Evolutionary conservation across 208 protist species (phyloP).

Genomic region (Crithidia mellificae): DNA sequence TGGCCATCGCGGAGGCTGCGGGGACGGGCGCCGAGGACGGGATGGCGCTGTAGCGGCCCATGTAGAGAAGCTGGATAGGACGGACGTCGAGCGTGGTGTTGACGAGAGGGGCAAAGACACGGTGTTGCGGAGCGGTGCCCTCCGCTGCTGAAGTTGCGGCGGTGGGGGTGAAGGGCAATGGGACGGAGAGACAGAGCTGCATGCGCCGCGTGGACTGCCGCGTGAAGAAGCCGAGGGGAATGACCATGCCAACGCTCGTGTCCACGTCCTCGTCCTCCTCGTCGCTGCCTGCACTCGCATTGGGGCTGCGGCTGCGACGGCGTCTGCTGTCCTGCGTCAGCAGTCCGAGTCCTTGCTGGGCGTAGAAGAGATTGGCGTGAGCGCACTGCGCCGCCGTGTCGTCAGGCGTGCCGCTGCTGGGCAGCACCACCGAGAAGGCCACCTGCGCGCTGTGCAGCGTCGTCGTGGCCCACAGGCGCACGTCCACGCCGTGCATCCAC

Average conservation of each 20-base stretch:
- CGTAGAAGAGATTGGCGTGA: constrained; percentile 63
- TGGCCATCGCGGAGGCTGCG: not conserved
- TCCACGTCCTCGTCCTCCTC: not conserved
- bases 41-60: constrained; percentile 56
- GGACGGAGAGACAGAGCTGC: constrained; percentile 77
- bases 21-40: constrained; percentile 2
- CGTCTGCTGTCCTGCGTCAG: constrained; percentile 22
- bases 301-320: not conserved
- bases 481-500: constrained; percentile 57
- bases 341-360: constrained; percentile 37
- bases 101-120: constrained; percentile 24
- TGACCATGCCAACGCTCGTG: constrained; percentile 35
- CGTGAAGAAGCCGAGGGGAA: constrained; percentile 56
- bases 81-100: constrained; percentile 50
- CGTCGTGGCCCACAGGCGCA: constrained; percentile 54
- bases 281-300: not conserved
- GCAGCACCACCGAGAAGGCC: constrained; percentile 43
- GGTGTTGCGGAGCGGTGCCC: constrained; percentile 28
- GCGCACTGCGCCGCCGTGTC: constrained; percentile 56
- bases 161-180: constrained; percentile 41
- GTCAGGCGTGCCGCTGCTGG: constrained; percentile 29
- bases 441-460: constrained; percentile 56
- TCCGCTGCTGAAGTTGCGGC: not conserved
- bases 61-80: constrained; percentile 46
- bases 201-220: constrained; percentile 51